Evolutionary conservation across 306 rosid species (phyloP).

Genomic region (Acacia crassicarpa): DNA sequence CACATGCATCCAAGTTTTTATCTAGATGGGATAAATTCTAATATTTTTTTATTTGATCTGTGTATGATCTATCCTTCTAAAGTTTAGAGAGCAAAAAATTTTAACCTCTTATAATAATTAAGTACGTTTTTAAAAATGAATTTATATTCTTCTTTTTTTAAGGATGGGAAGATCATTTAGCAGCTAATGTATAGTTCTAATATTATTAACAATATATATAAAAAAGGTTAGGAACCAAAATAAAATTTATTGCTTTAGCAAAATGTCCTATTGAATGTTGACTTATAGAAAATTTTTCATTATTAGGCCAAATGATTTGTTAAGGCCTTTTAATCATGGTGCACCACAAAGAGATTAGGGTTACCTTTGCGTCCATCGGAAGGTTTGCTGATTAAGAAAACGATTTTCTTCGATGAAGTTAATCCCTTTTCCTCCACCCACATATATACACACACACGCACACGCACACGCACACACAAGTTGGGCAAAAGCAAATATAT

Average conservation of each 20-base stretch:
- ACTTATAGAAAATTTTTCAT: not conserved
- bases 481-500: not conserved
- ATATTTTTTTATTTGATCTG: too few species aligned
- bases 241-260: not conserved
- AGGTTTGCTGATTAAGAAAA: not conserved
- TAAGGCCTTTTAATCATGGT: not conserved
- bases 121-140: too few species aligned
- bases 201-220: too few species aligned
- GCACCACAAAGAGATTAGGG: not conserved
- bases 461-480: not conserved
- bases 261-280: not conserved
- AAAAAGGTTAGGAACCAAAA: not conserved
- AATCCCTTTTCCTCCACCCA: not conserved
- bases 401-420: not conserved
- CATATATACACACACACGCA: not conserved
- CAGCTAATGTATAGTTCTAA: too few species aligned
- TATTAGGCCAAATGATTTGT: not conserved
- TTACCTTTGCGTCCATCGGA: conserved; percentile 23
- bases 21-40: too few species aligned
- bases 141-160: too few species aligned
- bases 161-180: too few species aligned
- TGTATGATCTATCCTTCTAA: too few species aligned
- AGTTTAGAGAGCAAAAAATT: too few species aligned
- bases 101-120: too few species aligned
- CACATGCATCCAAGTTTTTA: too few species aligned